phyloP scores from a whole-genome alignment of 2,329 filamentous ascomycete species.

The Fusarium nelsonii region DNA sequence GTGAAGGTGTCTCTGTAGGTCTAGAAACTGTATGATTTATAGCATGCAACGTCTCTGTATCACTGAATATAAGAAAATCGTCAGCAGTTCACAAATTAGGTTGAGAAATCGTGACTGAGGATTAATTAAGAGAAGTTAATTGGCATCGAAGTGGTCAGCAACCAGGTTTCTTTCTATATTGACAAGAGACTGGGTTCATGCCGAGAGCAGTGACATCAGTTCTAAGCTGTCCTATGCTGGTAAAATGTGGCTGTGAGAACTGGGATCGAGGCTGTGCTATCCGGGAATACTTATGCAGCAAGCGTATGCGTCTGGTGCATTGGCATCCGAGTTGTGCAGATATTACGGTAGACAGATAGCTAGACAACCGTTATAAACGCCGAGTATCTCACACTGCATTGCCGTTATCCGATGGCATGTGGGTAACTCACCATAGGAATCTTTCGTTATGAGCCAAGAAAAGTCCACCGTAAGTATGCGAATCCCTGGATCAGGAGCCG shows the following conservation, averaged over 20 bases:
- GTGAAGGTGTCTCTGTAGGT: not conserved
- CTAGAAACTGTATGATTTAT: not conserved
- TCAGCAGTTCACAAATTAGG: not conserved
- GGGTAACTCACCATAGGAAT: slow-evolving; percentile 1
- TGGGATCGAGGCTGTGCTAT: slow-evolving; percentile 15
- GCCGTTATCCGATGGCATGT: slow-evolving; percentile 6
- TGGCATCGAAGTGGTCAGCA: not conserved
- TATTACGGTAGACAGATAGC: not conserved
- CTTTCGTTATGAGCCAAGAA: slow-evolving; percentile 2
- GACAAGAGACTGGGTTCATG: slow-evolving; percentile 11
- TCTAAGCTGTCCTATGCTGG: not conserved
- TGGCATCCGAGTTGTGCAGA: not conserved
- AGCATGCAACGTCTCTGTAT: not conserved
- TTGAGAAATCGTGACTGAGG: not conserved
- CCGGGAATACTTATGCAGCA: not conserved
- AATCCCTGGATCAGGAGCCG: slow-evolving; percentile 27
- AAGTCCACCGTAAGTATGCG: not conserved
- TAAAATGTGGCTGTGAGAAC: slow-evolving; percentile 24
- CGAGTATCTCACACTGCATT: not conserved
- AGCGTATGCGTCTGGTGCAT: not conserved
- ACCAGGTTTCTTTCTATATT: slow-evolving; percentile 14
- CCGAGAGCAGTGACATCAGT: slow-evolving; percentile 17
- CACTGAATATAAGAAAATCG: not conserved
- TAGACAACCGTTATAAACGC: slow-evolving; percentile 16
- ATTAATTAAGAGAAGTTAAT: not conserved